These are phyloP conservation scores for Phytophthora pluvialis DNA, from an alignment of 352 stramenopile species.

Conservation along the genomic window DNA sequence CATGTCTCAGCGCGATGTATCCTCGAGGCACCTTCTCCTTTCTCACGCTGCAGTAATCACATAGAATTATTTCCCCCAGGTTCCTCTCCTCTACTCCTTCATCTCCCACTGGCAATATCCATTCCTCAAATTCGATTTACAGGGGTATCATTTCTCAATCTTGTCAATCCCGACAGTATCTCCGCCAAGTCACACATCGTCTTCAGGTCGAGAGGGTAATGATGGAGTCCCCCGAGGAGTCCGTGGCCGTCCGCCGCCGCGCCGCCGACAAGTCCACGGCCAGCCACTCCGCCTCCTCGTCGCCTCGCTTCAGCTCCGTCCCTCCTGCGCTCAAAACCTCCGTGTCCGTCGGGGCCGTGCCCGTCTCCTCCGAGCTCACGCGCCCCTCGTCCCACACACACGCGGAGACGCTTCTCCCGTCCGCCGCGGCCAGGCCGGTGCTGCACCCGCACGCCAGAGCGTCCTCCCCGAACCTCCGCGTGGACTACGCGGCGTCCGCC, in stretches of 20 bases:
- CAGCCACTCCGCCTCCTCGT: constrained; percentile 22
- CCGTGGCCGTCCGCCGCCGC: not conserved
- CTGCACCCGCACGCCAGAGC: constrained; percentile 14
- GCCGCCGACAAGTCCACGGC: constrained; percentile 5
- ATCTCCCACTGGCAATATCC: no score
- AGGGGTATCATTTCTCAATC: not conserved
- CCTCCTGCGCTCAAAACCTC: constrained; percentile 15
- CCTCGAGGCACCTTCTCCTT: not conserved
- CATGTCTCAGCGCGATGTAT: constrained; percentile 17
- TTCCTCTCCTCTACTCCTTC: not conserved
- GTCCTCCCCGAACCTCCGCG: constrained; percentile 5
- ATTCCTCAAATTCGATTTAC: not conserved
- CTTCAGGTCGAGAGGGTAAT: no score
- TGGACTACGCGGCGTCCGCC: constrained; percentile 21
- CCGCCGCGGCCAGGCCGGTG: constrained; percentile 7
- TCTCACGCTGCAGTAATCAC: not conserved
- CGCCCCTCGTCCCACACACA: constrained; percentile 7
- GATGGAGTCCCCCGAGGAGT: constrained; percentile 27
- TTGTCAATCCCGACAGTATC: no score
- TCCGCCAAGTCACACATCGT: not conserved
- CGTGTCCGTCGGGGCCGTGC: constrained; percentile 16
- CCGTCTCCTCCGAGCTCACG: constrained; percentile 19
- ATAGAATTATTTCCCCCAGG: not conserved
- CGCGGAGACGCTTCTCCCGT: constrained; percentile 10
- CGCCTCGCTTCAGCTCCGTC: constrained; percentile 12